Base-by-base conservation (phyloP, 2,329 filamentous ascomycete species). In the Mollisiaceae sp. region DNA sequence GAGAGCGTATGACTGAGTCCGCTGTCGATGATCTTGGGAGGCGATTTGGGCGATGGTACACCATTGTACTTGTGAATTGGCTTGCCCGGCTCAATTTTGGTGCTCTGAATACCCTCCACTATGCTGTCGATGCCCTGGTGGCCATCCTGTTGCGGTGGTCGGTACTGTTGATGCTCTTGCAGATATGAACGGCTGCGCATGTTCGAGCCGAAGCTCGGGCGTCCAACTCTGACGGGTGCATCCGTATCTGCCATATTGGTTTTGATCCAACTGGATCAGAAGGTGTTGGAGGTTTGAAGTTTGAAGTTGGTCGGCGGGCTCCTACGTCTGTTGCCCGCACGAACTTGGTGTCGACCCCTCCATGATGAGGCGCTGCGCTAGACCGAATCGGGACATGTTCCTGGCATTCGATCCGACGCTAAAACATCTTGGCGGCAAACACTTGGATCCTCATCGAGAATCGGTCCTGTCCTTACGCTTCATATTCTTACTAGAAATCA, bases 121-220 rank as follows among this genome's bases (percentile, higher is more conserved):
- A 89, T 86, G 55, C 86, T 87, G 74, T 90, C 87, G 71, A 89
- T 89, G 67, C 86, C 86, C 68, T 86, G 86, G 65, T 79, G 80
- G 35, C 88, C 86, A 56, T 83, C 75, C 57, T 73, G 74, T 39
- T 75, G 80, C 12, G 85, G 85, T 36, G 85, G 84, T 58, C 86
- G 85, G 70, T 87, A 88, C 73, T 89, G 85, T 76, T 89, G 86
- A 72, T 89, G 85, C 70, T 89, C 86, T 75, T 82, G 82, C 64
- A 89, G 79, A 73, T 86, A 89, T 15, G 86, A 89, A 76, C 83
- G 85, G 79, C 83, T 87, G 73, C 86, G 83, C 83, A 84, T 85
- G 56, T 66, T 71, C n/a, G 54, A 65, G 38, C 70, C 70, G 11
- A 76, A 68, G 60, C 68, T 71, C n/a, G 74, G 74, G 41, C 74